Evolutionary conservation across 805 yeast species (phyloP).

Genomic region (Myxozyma neotropica): DNA sequence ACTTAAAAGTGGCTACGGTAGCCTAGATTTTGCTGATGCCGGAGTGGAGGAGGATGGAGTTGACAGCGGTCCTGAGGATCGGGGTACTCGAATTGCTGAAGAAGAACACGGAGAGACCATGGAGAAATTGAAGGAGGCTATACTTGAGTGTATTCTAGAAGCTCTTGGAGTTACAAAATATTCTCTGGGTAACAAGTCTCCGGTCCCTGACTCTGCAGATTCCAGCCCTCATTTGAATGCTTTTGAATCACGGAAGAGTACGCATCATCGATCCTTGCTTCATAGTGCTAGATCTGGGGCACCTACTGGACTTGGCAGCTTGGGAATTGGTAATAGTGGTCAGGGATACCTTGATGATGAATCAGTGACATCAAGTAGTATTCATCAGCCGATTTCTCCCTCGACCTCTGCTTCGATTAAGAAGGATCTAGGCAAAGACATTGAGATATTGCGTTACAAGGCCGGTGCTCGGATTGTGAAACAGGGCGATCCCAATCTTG

Average conservation of each 20-base stretch:
- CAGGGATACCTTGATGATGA: constrained; percentile 40
- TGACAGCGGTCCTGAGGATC: background rate
- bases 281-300: background rate
- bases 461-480: constrained; percentile 61
- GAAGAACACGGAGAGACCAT: background rate
- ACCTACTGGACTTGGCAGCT: constrained; percentile 18
- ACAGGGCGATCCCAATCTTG: constrained; percentile 68
- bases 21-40: background rate
- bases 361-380: constrained; percentile 29
- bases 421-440: constrained; percentile 57
- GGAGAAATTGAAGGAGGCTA: constrained; percentile 44
- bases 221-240: constrained; percentile 22
- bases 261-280: background rate
- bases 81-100: background rate
- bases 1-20: constrained; percentile 1
- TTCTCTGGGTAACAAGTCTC: constrained; percentile 10
- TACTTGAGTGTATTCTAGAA: constrained; percentile 70
- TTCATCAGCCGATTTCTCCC: background rate
- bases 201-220: constrained; percentile 13
- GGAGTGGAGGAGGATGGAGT: background rate
- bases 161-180: constrained; percentile 61
- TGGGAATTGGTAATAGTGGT: constrained; percentile 3
- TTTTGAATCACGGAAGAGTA: constrained; percentile 13
- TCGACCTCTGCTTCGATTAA: constrained; percentile 17
- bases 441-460: constrained; percentile 58